Evolutionary conservation across 225 moss, liverwort and hornwort genomes (phyloP).

Genomic region (Thuidium tamariscinum): DNA sequence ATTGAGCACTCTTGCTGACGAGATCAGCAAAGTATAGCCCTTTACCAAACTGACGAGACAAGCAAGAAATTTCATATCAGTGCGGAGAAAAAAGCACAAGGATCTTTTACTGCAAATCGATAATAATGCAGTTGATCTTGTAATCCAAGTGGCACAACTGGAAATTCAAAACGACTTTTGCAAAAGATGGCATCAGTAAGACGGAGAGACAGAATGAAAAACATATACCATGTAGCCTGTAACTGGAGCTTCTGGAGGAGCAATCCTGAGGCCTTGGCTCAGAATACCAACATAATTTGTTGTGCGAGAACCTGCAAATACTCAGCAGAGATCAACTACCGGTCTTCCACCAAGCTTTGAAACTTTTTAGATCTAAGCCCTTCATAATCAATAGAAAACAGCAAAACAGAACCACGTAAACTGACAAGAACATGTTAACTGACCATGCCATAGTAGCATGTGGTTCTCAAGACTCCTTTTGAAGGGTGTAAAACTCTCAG

Average conservation of each 20-base stretch:
- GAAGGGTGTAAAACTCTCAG: slow-evolving; percentile 46
- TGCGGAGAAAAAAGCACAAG: not conserved
- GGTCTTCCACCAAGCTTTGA: not conserved
- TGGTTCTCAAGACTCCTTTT: slow-evolving; percentile 66
- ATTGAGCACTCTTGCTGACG: slow-evolving; percentile 97
- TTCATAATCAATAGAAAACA: not conserved
- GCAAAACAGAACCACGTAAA: not conserved
- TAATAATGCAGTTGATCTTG: not conserved
- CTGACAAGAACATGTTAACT: not conserved
- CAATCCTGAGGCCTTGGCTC: slow-evolving; percentile 97
- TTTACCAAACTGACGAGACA: slow-evolving; percentile 77
- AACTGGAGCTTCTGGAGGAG: slow-evolving; percentile 97
- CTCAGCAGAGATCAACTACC: not conserved
- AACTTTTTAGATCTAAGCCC: not conserved
- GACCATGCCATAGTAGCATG: slow-evolving; percentile 98
- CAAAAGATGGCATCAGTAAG: not conserved
- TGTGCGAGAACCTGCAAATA: slow-evolving; percentile 78
- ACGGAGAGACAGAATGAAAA: not conserved
- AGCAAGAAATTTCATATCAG: not conserved
- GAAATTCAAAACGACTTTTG: not conserved
- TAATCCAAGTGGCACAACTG: not conserved
- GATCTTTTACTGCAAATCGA: not conserved
- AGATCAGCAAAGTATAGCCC: slow-evolving; percentile 96
- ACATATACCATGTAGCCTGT: slow-evolving; percentile 85
- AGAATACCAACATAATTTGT: slow-evolving; percentile 92